Base-by-base conservation (phyloP, 257 asterid genomes). In the Cruciata laevipes region DNA sequence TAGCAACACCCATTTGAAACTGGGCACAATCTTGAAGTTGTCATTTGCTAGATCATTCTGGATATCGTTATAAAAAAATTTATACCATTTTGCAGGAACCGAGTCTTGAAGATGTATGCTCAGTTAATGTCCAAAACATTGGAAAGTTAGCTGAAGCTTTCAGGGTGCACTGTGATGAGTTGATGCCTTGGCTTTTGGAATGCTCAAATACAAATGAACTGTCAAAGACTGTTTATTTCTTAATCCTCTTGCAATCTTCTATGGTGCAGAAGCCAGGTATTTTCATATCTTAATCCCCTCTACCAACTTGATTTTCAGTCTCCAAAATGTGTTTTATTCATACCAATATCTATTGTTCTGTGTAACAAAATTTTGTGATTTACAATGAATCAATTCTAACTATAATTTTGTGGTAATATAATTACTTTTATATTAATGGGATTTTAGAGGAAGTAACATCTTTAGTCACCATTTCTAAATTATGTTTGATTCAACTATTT, bases 191-290 rank as follows among this genome's bases (percentile, higher is more conserved):
- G 97, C 84, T 94, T 69, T 79, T 77, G 53, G 78, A 82, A 52
- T 88, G 96, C 86, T 83, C 89, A 86, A 83, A 74, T 68, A 68
- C 83, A 56, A 74, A 76, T 55, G 87, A 87, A 76, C 69, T 75
- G 56, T 90, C 99, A 21, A 90, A 79, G 87, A 74, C 88, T 47
- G 72, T 90, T 56, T 82, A 84, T 81, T 83, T 85, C 67, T 81
- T 88, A 76, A 72, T 94, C 58, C 65, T 94, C 70, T 73, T 84
- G 79, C 88, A 86, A 80, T 85, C 90, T 23, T 71, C 82, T 81
- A 74, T 73, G 80, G 74, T 66, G 74, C 76, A 82, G 56, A 75
- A 83, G 74, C 81, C 73, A 80, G 99, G 99, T 90, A 78, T 69
- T 24, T 49, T 59, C 4, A 31, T 51, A 30, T 57, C 24, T 76